Percentiles rank a stretch among this genome's conserved stretches.
Conservation (phyloP, 2,329 filamentous ascomycete genomes). For the Beauveria pseudobassiana region DNA sequence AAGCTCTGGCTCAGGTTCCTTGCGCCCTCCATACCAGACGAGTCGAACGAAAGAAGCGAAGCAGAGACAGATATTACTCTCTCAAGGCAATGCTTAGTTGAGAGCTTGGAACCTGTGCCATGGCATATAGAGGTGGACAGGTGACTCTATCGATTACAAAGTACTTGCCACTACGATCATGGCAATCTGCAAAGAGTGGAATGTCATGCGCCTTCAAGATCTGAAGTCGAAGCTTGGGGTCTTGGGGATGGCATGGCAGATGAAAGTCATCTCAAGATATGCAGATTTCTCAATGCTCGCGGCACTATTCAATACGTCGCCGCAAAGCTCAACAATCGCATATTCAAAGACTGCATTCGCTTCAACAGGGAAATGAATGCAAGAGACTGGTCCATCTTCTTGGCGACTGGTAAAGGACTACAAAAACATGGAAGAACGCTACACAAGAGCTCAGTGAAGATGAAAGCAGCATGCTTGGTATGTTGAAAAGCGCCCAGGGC, state of each 20-base stretch:
- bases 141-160: conserved; percentile 50
- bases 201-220: conserved; percentile 50
- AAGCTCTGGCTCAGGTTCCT: conserved; percentile 54
- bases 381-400: conserved; percentile 49
- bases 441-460: conserved; percentile 1
- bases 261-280: conserved; percentile 52
- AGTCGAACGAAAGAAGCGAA: conserved; percentile 19
- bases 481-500: conserved; percentile 16
- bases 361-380: conserved; percentile 48
- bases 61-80: conserved; percentile 29
- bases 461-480: background rate
- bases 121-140: conserved; percentile 51
- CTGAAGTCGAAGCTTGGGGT: conserved; percentile 51
- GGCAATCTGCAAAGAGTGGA: conserved; percentile 50
- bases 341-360: conserved; percentile 56
- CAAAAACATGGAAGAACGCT: background rate
- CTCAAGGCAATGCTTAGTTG: conserved; percentile 31
- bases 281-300: conserved; percentile 48
- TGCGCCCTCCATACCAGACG: conserved; percentile 37
- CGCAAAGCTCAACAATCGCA: conserved; percentile 43
- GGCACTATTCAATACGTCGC: conserved; percentile 51
- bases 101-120: conserved; percentile 45
- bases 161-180: conserved; percentile 50
- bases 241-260: conserved; percentile 47
- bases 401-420: conserved; percentile 39